phyloP scores from a whole-genome alignment of 768 basidiomycete species.

The Mycena latifolia region DNA sequence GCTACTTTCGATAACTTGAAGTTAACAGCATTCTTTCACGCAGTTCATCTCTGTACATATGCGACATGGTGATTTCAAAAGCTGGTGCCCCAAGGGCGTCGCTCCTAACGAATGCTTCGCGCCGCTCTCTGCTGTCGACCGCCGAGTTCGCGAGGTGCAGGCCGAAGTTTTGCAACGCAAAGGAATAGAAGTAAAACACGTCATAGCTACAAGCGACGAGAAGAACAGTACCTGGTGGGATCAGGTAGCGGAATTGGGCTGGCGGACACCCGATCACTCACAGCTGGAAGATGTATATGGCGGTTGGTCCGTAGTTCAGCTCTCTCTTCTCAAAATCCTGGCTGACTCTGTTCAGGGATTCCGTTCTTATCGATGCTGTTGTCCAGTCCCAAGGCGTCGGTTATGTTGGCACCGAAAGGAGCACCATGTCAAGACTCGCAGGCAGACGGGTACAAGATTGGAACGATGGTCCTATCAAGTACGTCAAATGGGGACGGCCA shows the following conservation, averaged over 20 bases:
- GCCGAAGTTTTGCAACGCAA: conserved; percentile 39
- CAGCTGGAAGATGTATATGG: conserved; percentile 44
- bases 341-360: too few relatives aligned
- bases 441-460: too few relatives aligned
- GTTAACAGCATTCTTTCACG: too few relatives aligned
- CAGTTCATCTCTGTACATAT: conserved; percentile 53
- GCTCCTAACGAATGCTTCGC: conserved; percentile 31
- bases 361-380: too few relatives aligned
- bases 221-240: conserved; percentile 49
- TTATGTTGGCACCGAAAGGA: too few relatives aligned
- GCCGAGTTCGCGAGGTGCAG: conserved; percentile 47
- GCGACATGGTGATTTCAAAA: conserved; percentile 44
- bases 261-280: conserved; percentile 47
- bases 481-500: too few relatives aligned
- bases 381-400: too few relatives aligned
- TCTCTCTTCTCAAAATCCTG: too few relatives aligned
- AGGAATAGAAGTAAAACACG: conserved; percentile 41
- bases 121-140: conserved; percentile 42
- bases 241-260: conserved; percentile 43
- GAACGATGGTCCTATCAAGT: too few relatives aligned
- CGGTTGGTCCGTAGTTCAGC: conserved; percentile 32
- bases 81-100: neutral
- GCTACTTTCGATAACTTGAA: too few relatives aligned
- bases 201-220: conserved; percentile 59
- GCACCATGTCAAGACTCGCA: too few relatives aligned